phyloP scores from a whole-genome alignment of 148 eudicot species.

The Vaccinium corymbosum region DNA sequence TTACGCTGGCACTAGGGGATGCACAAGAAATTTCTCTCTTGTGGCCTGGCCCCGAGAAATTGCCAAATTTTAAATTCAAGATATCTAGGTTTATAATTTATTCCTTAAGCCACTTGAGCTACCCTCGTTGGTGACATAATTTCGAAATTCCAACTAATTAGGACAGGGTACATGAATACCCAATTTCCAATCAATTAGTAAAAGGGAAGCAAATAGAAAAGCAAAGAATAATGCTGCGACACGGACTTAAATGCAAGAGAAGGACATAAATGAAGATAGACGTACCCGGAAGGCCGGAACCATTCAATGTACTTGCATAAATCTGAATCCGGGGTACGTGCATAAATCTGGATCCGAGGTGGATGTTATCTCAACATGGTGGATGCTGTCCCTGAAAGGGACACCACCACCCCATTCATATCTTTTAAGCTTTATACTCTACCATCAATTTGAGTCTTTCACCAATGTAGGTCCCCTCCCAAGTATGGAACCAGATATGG shows the following conservation, averaged over 20 bases:
- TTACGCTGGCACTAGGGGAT: no score
- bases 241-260: neutral
- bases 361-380: no score
- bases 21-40: no score
- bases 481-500: neutral
- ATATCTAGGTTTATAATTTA: no score
- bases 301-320: neutral
- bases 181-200: neutral
- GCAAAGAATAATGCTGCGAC: neutral
- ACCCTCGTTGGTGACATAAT: neutral
- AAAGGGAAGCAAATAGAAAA: neutral
- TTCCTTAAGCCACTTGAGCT: no score
- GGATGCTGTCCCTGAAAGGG: no score
- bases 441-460: neutral
- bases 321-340: neutral
- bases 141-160: neutral
- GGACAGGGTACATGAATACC: neutral
- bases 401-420: neutral
- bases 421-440: neutral
- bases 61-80: no score
- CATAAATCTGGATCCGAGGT: no score
- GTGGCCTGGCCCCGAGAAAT: no score
- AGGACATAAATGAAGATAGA: neutral
- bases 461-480: neutral
- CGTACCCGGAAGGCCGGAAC: neutral